These are phyloP conservation scores for Sugiyamaella qingdaonensis DNA, from an alignment of 805 yeast species.

Conservation along the genomic window DNA sequence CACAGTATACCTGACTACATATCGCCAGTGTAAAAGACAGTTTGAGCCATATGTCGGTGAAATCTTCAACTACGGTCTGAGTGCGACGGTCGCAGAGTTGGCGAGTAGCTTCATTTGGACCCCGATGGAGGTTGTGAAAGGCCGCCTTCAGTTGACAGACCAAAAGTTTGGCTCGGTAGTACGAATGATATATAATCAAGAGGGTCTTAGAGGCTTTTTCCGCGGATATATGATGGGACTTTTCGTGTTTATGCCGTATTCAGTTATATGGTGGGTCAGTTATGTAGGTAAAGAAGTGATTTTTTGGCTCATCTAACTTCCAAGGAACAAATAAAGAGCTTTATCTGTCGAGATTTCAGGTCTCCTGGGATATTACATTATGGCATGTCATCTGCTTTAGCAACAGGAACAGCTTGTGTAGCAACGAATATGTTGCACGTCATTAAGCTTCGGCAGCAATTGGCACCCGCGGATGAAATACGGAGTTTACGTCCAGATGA, in stretches of 20 bases:
- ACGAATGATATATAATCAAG: slow-evolving; percentile 16
- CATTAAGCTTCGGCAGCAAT: slow-evolving; percentile 42
- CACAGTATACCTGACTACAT: slow-evolving; percentile 38
- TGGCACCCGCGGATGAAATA: slow-evolving; percentile 37
- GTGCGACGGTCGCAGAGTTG: slow-evolving; percentile 38
- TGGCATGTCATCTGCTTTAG: slow-evolving; percentile 33
- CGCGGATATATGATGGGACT: slow-evolving; percentile 23
- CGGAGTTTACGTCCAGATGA: slow-evolving; percentile 36
- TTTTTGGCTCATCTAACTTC: not conserved
- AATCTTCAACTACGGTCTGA: slow-evolving; percentile 33
- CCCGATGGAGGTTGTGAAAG: slow-evolving; percentile 43
- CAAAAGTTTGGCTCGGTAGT: slow-evolving; percentile 21
- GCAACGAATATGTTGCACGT: slow-evolving; percentile 39
- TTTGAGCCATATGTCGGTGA: slow-evolving; percentile 33
- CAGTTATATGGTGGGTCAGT: slow-evolving; percentile 21
- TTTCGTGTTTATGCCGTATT: slow-evolving; percentile 23
- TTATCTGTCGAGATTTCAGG: not conserved
- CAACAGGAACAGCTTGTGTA: slow-evolving; percentile 33
- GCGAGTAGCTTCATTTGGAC: slow-evolving; percentile 39
- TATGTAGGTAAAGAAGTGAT: not conserved
- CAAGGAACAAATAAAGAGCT: not conserved
- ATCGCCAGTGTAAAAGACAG: slow-evolving; percentile 35
- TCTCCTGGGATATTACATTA: slow-evolving; percentile 22
- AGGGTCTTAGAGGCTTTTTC: slow-evolving; percentile 19
- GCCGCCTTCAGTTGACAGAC: slow-evolving; percentile 36